A percentile compares a stretch with the other conserved stretches of the same genome.
Evolutionary conservation across 2,329 filamentous ascomycete genomes (phyloP).

Genomic region (Fusarium azukiicola): DNA sequence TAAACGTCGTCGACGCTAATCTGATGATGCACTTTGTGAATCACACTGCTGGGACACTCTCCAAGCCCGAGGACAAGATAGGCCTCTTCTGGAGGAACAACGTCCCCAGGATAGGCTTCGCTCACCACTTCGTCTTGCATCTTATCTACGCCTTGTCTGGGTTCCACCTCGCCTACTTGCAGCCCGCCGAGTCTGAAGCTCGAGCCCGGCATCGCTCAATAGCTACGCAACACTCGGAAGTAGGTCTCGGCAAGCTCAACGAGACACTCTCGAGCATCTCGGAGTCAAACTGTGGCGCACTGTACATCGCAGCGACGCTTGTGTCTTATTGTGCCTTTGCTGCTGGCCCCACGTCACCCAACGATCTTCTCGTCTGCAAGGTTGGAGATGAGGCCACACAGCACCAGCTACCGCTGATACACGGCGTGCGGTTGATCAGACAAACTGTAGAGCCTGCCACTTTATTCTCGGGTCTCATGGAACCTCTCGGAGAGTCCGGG

Average conservation of each 20-base stretch:
- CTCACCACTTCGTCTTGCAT: slow-evolving; percentile 10
- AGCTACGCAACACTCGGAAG: background rate
- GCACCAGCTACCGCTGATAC: slow-evolving; percentile 11
- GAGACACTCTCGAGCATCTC: background rate
- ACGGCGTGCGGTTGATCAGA: slow-evolving; percentile 11
- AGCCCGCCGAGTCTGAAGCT: background rate
- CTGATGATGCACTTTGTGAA: slow-evolving; percentile 4
- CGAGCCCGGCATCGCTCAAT: background rate
- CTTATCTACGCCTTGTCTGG: background rate
- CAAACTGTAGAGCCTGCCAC: slow-evolving; percentile 8
- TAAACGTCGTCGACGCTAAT: slow-evolving; percentile 1
- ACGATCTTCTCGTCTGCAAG: slow-evolving; percentile 14
- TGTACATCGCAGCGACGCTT: background rate
- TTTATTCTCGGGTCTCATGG: background rate
- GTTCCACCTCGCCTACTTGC: slow-evolving; percentile 3
- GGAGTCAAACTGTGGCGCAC: background rate
- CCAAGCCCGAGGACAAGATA: background rate
- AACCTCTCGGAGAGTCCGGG: background rate
- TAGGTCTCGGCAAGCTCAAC: background rate
- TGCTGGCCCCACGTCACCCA: background rate
- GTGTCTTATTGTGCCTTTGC: slow-evolving; percentile 15
- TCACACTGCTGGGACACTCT: background rate
- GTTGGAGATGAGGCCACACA: background rate
- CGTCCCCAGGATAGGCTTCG: slow-evolving; percentile 13
- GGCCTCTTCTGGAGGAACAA: slow-evolving; percentile 7